Conservation (phyloP, 768 basidiomycete species). For the Suillus variegatus region DNA sequence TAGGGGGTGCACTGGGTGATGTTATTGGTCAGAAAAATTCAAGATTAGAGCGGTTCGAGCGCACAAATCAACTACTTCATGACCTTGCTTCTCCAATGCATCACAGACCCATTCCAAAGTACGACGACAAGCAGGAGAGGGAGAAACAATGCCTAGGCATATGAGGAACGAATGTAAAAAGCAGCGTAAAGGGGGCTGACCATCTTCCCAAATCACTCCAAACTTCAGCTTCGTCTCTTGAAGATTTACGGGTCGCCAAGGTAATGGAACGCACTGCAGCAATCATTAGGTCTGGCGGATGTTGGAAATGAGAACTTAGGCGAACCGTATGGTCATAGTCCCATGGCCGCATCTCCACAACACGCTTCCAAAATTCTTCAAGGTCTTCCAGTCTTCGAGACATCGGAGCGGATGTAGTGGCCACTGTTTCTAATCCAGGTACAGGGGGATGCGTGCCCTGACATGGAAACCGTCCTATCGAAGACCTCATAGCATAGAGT, state of each 20-base stretch:
- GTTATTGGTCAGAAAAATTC: not conserved
- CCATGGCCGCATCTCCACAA: constrained; percentile 44
- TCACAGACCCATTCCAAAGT: constrained; percentile 36
- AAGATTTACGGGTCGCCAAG: constrained; percentile 42
- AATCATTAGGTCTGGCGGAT: not conserved
- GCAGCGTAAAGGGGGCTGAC: constrained; percentile 23
- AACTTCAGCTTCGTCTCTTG: constrained; percentile 37
- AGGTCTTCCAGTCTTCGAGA: constrained; percentile 43
- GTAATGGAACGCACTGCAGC: constrained; percentile 41
- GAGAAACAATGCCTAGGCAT: constrained; percentile 35
- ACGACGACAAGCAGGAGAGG: constrained; percentile 42
- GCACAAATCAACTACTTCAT: constrained; percentile 43
- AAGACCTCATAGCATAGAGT: constrained; percentile 43
- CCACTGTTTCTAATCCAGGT: constrained; percentile 42
- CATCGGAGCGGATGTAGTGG: constrained; percentile 41
- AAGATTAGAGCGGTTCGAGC: constrained; percentile 6
- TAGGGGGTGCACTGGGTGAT: constrained; percentile 42
- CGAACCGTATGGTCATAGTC: constrained; percentile 44
- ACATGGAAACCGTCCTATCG: constrained; percentile 39
- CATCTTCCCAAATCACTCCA: constrained; percentile 44
- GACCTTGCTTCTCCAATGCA: constrained; percentile 37
- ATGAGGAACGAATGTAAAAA: not conserved
- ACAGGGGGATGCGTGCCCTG: constrained; percentile 31
- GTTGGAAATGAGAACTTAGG: not conserved
- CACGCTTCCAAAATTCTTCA: constrained; percentile 43